Evolutionary conservation across 2,329 filamentous ascomycete genomes (phyloP).

Genomic region (Salinomyces thailandicus): DNA sequence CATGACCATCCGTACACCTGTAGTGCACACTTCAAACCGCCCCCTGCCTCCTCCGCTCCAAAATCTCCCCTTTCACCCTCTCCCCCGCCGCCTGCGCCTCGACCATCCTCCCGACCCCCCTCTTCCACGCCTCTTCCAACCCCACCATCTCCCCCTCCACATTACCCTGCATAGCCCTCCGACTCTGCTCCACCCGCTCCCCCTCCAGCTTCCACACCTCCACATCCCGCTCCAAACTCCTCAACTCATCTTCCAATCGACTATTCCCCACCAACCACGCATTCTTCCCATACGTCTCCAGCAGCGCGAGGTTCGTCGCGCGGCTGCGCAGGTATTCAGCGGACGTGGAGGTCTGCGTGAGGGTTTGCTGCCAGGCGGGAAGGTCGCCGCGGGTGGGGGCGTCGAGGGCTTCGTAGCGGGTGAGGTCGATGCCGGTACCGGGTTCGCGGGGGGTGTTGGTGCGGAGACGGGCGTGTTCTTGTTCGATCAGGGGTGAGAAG

Average conservation of each 20-base stretch:
- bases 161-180: conserved; percentile 60
- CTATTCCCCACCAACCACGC: conserved; percentile 83
- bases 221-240: conserved; percentile 62
- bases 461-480: conserved; percentile 59
- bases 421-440: conserved; percentile 57
- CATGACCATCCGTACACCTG: not conserved
- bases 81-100: conserved; percentile 83
- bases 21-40: conserved; percentile 9
- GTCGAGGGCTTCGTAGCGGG: conserved; percentile 73
- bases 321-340: conserved; percentile 48
- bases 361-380: conserved; percentile 39
- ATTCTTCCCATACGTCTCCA: conserved; percentile 76
- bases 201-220: conserved; percentile 56
- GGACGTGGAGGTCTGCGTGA: conserved; percentile 48
- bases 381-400: conserved; percentile 38
- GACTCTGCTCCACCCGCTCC: conserved; percentile 60
- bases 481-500: conserved; percentile 56
- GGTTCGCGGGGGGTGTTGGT: conserved; percentile 40
- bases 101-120: conserved; percentile 65
- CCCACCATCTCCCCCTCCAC: conserved; percentile 61
- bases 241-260: conserved; percentile 62
- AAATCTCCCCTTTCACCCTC: conserved; percentile 54
- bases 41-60: conserved; percentile 48
- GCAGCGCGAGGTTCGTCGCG: conserved; percentile 55
- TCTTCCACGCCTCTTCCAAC: conserved; percentile 69